These are phyloP conservation scores for Sclerospora graminicola DNA, from an alignment of 352 stramenopile species.

Conservation along the genomic window DNA sequence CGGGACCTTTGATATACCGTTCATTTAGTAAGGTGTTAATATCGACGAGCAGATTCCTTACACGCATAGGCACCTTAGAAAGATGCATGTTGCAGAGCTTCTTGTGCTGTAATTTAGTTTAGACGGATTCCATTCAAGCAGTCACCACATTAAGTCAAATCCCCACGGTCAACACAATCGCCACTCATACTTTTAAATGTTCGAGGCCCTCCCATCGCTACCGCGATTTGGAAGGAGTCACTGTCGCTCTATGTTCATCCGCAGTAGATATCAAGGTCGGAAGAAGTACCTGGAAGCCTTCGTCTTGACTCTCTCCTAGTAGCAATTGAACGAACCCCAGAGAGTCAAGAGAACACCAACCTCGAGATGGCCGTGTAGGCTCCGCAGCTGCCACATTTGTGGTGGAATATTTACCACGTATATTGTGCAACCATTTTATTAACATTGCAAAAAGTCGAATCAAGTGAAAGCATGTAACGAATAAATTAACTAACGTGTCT, in stretches of 20 bases:
- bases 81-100: conserved; percentile 80
- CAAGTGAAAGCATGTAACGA: neutral
- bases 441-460: conserved; percentile 7
- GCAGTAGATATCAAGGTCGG: conserved; percentile 71
- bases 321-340: conserved; percentile 12
- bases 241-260: conserved; percentile 4
- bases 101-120: conserved; percentile 72
- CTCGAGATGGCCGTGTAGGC: conserved; percentile 93
- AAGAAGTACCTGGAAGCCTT: conserved; percentile 91
- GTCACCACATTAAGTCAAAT: conserved; percentile 89
- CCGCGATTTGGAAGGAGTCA: no score
- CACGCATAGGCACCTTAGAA: conserved; percentile 75
- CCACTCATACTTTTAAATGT: no score
- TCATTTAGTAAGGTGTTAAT: conserved; percentile 62
- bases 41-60: conserved; percentile 37
- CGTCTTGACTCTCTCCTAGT: conserved; percentile 27
- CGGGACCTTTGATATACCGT: conserved; percentile 43
- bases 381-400: conserved; percentile 84
- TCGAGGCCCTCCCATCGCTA: no score
- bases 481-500: neutral
- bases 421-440: conserved; percentile 26
- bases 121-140: conserved; percentile 89
- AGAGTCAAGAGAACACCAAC: neutral
- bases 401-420: conserved; percentile 24
- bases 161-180: no score